Percentiles rank a stretch among this genome's conserved stretches.
Conservation (phyloP, 257 asterid genomes). For the Avicennia marina region DNA sequence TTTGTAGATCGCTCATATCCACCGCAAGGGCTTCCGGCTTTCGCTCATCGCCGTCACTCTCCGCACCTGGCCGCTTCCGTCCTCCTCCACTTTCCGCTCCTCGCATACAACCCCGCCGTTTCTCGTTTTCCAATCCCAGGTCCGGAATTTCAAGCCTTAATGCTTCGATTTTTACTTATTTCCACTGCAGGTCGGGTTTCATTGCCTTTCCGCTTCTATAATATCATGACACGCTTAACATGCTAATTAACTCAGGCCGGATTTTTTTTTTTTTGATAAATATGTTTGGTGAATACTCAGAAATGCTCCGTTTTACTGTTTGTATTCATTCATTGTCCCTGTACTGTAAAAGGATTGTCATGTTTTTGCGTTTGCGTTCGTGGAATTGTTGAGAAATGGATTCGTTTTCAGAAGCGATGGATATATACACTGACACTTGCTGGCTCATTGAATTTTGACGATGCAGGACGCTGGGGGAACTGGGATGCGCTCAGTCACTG, state of each 20-base stretch:
- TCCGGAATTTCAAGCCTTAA: slow-evolving; percentile 9
- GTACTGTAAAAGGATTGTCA: neutral
- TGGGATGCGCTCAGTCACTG: slow-evolving; percentile 62
- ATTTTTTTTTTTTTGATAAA: too few species aligned
- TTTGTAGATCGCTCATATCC: slow-evolving; percentile 63
- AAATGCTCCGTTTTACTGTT: neutral
- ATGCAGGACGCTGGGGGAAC: slow-evolving; percentile 56
- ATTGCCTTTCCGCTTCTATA: neutral
- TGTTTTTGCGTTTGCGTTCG: neutral
- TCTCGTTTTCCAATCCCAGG: slow-evolving; percentile 61
- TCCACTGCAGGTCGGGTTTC: neutral
- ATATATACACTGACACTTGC: neutral
- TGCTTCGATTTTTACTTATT: neutral
- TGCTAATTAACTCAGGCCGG: neutral
- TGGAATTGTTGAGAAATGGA: neutral
- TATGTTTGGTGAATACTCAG: neutral
- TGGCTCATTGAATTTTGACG: neutral
- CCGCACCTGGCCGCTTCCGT: slow-evolving; percentile 34
- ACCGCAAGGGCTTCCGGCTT: slow-evolving; percentile 53
- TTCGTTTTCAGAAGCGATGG: neutral
- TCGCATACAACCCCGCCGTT: slow-evolving; percentile 47
- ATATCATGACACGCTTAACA: neutral
- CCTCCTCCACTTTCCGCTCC: slow-evolving; percentile 33
- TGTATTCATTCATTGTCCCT: neutral
- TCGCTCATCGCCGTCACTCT: slow-evolving; percentile 50